Base-by-base conservation (phyloP, 305 asterid genomes). In the Salvia sclarea region DNA sequence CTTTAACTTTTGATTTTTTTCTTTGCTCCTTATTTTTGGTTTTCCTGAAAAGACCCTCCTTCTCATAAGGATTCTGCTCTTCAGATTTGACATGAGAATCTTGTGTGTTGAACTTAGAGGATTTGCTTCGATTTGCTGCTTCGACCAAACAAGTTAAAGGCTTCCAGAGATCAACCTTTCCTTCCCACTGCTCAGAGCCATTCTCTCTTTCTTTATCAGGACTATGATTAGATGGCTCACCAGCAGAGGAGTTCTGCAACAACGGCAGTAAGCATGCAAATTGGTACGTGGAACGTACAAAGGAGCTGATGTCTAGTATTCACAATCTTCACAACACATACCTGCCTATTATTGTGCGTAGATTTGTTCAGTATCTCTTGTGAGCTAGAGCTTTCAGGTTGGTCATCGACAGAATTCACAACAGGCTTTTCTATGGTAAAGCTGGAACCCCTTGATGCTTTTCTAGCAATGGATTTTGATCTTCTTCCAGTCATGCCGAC, bases 101-200 rank as follows among this genome's bases (percentile, higher is more conserved):
- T 70, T 85, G 88, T 31, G 78, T 60, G 59, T 79, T 28, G 61
- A 74, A 74, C 81, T 84, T 89, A 9, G 86, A 79, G 58, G 95
- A 75, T 80, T 91, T 94, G 83, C 89, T 89, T 72, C 95, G 82
- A 71, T 86, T 89, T 69, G 97, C 98, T 69, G 83, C 98, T 76
- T 94, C 98, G 40, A 91, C 98, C 82, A 94, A 85, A 79, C 91
- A 87, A 69, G 81, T 94, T 66, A 91, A 82, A 41, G 98, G 97
- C 41, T 94, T 91, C 98, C 98, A 94, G 24, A 84, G 81, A 81
- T 87, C 97, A 70, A 72, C 76, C 72, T 88, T 84, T 66, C 87
- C 96, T 56, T 86, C 88, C 91, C 85, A 79, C 14, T 77, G 57
- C 66, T 79, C 82, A 61, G 83, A 69, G 65, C 76, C 79, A 76